Evolutionary conservation across 1,139 yeast genomes (phyloP), one percentile per base, ranked within the genome.

Genomic region (Yamadazyma mexicana): DNA sequence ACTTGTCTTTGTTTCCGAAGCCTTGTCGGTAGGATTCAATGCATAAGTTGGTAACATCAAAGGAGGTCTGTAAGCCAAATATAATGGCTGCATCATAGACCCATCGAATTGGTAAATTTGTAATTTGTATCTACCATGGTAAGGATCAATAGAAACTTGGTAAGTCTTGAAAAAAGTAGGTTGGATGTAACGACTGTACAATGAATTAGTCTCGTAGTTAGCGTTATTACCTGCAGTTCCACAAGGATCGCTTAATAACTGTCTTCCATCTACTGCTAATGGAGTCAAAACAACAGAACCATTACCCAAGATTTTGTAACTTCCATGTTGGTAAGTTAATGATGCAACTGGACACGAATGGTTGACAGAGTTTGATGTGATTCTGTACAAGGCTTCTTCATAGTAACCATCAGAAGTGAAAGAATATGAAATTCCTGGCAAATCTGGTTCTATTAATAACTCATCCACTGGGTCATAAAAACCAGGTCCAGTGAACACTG

Each of bases 401-500:
- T 76, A 92, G 63, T 69, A 79, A 1, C 98, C 98, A 62, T 92
- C 98, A 14, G 74, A 79, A 1, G 97, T 91, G 68, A 92, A 92
- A 4, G 97, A 88, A 64, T 84, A 88, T 5, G 95, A 83, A 44
- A 91, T 79, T 20, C 98, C 98, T 4, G 98, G 97, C 40, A 92
- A 75, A 17, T 91, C 92, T 3, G 98, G 98, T 61, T 94, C 98
- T 50, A 89, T 87, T 44, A 92, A 71, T 22, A 91, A 77, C 62
- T 92, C 98, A 58, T 89, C 96, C 17, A 89, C 86, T 1, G 98
- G 98, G 60, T 92, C 98, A 59, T 81, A 92, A 57, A 92, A 92
- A 3, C 92, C 96, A 0, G 98, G 96, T 0, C 98, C 98, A 0
- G 98, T 92, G 67, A 92, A 84, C 8, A 94, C 98, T 6, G 95